Conservation (phyloP, 495 filamentous ascomycete genomes). For the Penicillium soppii region DNA sequence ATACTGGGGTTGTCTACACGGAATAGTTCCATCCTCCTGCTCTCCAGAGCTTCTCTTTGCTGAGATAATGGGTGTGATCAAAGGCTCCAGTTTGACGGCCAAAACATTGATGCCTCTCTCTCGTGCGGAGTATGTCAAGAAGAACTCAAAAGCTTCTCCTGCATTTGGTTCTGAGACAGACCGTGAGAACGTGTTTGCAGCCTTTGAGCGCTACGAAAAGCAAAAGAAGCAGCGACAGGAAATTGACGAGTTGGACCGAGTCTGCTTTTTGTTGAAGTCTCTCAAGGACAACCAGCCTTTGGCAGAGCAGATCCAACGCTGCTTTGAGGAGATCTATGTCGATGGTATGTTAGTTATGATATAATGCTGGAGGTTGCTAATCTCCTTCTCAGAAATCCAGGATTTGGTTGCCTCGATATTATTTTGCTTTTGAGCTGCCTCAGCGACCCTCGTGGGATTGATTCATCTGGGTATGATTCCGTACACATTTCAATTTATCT, state of each 20-base stretch:
- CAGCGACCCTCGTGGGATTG: conserved; percentile 30
- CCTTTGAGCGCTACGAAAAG: conserved; percentile 38
- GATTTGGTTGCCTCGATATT: conserved; percentile 40
- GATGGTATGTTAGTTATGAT: conserved; percentile 24
- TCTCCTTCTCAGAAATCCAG: conserved; percentile 34
- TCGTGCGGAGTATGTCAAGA: conserved; percentile 28
- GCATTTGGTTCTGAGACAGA: conserved; percentile 29
- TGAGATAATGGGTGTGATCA: conserved; percentile 47
- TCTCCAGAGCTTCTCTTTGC: conserved; percentile 37
- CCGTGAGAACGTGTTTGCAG: conserved; percentile 24
- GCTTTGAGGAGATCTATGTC: conserved; percentile 45
- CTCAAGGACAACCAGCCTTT: conserved; percentile 12
- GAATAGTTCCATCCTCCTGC: conserved; percentile 15
- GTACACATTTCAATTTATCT: neutral
- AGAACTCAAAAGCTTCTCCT: conserved; percentile 23
- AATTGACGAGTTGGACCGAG: conserved; percentile 37
- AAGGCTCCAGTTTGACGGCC: conserved; percentile 27
- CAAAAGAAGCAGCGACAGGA: conserved; percentile 28
- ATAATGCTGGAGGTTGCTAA: conserved; percentile 4
- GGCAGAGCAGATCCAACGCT: conserved; percentile 14
- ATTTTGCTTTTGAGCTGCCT: conserved; percentile 35
- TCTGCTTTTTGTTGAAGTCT: conserved; percentile 18
- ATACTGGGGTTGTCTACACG: conserved; percentile 37
- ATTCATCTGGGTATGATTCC: conserved; percentile 34
- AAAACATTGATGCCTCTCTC: conserved; percentile 22